Evolutionary conservation across 352 stramenopile species (phyloP).

Genomic region (Phytophthora idaei): DNA sequence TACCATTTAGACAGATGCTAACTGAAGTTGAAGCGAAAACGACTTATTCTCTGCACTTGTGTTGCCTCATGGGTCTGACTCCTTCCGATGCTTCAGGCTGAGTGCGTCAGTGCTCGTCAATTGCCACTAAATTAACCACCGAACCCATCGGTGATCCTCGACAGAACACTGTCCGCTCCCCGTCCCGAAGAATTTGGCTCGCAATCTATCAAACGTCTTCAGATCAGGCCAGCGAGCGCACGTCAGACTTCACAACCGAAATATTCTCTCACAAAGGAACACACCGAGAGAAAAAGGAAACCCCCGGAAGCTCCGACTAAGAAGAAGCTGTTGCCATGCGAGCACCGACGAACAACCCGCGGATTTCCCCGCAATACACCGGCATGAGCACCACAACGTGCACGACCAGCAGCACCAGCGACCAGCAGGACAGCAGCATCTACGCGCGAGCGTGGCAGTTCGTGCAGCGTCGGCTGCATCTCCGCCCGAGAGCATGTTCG

Average conservation of each 20-base stretch:
- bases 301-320: neutral
- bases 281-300: constrained; percentile 5
- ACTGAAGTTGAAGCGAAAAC: constrained; percentile 16
- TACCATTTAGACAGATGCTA: too few species aligned
- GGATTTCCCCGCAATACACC: constrained; percentile 16
- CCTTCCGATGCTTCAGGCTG: neutral
- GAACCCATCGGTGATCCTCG: constrained; percentile 6
- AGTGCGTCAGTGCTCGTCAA: constrained; percentile 27
- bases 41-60: constrained; percentile 2
- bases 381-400: constrained; percentile 6
- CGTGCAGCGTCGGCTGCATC: constrained; percentile 44
- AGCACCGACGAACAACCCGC: constrained; percentile 14
- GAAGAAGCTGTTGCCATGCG: constrained; percentile 3
- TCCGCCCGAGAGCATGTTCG: constrained; percentile 38
- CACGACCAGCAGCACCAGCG: constrained; percentile 6
- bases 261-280: constrained; percentile 24
- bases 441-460: constrained; percentile 48
- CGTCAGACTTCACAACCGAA: constrained; percentile 7
- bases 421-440: constrained; percentile 24
- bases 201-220: constrained; percentile 22
- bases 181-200: constrained; percentile 12
- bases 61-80: constrained; percentile 3
- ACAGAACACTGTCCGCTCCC: constrained; percentile 6
- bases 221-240: constrained; percentile 16
- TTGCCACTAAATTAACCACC: neutral